A percentile compares a stretch with the other conserved stretches of the same genome.
Conservation (phyloP, 2,329 filamentous ascomycete species). For the Pseudopyrenochaeta lycopersici region DNA sequence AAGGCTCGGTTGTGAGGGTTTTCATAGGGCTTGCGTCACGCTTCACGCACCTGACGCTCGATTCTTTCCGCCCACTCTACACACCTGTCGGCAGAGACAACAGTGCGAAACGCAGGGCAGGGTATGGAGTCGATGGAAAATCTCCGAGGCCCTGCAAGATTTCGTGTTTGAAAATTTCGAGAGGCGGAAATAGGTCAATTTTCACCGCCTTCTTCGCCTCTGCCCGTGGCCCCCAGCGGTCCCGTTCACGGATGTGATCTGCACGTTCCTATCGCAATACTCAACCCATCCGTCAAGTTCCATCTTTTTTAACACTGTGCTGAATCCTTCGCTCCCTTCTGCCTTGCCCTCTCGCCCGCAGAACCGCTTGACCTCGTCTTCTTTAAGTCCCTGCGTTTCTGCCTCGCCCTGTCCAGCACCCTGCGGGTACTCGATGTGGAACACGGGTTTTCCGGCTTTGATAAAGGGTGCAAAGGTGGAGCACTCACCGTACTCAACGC, state of each 20-base stretch:
- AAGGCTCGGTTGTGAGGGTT: background rate
- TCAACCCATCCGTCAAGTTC: slow-evolving; percentile 70
- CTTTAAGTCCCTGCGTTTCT: slow-evolving; percentile 41
- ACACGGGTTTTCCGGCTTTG: slow-evolving; percentile 70
- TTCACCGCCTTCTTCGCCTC: background rate
- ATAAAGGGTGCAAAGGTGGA: slow-evolving; percentile 66
- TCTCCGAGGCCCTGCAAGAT: background rate
- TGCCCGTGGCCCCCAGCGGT: slow-evolving; percentile 5
- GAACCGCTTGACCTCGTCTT: slow-evolving; percentile 40
- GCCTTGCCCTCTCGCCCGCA: slow-evolving; percentile 54
- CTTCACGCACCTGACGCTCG: slow-evolving; percentile 2
- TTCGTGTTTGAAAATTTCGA: background rate
- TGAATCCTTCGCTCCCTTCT: slow-evolving; percentile 62
- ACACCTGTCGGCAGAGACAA: background rate
- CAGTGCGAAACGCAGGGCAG: background rate
- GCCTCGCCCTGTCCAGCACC: slow-evolving; percentile 46
- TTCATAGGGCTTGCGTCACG: slow-evolving; percentile 16
- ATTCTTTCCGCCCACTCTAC: background rate
- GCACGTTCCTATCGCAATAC: slow-evolving; percentile 57
- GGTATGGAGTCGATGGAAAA: background rate
- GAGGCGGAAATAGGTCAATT: background rate
- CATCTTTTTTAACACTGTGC: slow-evolving; percentile 73
- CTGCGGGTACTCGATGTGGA: slow-evolving; percentile 76
- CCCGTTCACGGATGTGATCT: slow-evolving; percentile 30
- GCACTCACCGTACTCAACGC: slow-evolving; percentile 69